phyloP scores from a whole-genome alignment of 2,329 filamentous ascomycete species.

The Pyrenophora graminea region DNA sequence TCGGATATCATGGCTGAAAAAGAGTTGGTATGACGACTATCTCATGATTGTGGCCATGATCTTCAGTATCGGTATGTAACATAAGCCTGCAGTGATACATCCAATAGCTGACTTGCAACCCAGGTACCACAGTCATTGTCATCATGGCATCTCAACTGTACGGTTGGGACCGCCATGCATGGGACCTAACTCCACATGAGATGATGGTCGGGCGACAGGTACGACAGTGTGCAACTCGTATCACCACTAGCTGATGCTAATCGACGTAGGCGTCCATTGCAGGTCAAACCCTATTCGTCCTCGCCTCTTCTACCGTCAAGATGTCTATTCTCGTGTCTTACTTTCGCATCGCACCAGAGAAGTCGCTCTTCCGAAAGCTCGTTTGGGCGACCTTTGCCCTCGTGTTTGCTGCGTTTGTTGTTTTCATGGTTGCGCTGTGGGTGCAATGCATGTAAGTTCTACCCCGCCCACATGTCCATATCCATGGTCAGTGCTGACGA shows the following conservation, averaged over 20 bases:
- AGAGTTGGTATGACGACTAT: slow-evolving; percentile 47
- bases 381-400: slow-evolving; percentile 44
- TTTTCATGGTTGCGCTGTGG: slow-evolving; percentile 46
- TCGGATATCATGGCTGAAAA: slow-evolving; percentile 43
- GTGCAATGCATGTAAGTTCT: slow-evolving; percentile 44
- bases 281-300: slow-evolving; percentile 45
- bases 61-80: slow-evolving; percentile 13
- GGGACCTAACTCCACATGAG: slow-evolving; percentile 37
- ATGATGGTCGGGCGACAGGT: slow-evolving; percentile 44
- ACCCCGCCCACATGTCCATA: neutral
- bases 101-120: neutral
- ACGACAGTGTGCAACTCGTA: slow-evolving; percentile 21
- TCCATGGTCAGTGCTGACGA: slow-evolving; percentile 23
- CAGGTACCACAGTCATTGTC: slow-evolving; percentile 12
- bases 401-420: slow-evolving; percentile 41
- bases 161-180: slow-evolving; percentile 47
- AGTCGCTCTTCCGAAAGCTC: slow-evolving; percentile 45
- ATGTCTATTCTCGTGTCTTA: slow-evolving; percentile 47
- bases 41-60: slow-evolving; percentile 46
- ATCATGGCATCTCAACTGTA: slow-evolving; percentile 41
- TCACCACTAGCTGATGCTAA: slow-evolving; percentile 27
- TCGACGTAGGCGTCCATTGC: slow-evolving; percentile 43
- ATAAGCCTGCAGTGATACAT: neutral
- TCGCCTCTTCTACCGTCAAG: slow-evolving; percentile 46
- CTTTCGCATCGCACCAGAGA: slow-evolving; percentile 46